phyloP scores from a whole-genome alignment of 768 basidiomycete species.

The Tricholoma saponaceum region DNA sequence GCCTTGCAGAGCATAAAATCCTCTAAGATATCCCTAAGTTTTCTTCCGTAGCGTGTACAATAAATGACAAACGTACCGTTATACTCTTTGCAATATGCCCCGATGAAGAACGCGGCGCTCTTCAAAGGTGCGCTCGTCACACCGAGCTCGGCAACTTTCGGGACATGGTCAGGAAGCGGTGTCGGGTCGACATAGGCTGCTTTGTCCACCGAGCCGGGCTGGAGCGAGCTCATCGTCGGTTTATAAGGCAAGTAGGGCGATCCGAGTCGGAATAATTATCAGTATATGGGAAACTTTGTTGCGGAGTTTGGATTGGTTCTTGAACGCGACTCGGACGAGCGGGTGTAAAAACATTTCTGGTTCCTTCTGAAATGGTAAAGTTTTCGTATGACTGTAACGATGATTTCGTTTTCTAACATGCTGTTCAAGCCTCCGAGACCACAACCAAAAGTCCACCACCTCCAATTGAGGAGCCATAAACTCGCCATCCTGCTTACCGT shows the following conservation, averaged over 20 bases:
- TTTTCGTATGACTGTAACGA: neutral
- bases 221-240: constrained; percentile 49
- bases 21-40: constrained; percentile 19
- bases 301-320: constrained; percentile 23
- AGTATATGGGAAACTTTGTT: constrained; percentile 17
- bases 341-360: neutral
- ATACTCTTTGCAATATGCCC: constrained; percentile 91
- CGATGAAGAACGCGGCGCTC: constrained; percentile 96
- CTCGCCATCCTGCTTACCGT: constrained; percentile 60
- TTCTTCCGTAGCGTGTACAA: neutral
- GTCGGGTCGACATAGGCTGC: constrained; percentile 60
- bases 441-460: constrained; percentile 60
- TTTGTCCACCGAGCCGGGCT: constrained; percentile 41
- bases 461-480: constrained; percentile 73
- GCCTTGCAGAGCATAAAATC: constrained; percentile 90
- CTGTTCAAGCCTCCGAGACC: constrained; percentile 41
- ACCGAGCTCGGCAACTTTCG: constrained; percentile 86
- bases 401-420: neutral
- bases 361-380: constrained; percentile 19
- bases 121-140: constrained; percentile 90
- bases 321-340: constrained; percentile 3
- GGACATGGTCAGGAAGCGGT: constrained; percentile 58
- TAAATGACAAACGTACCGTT: constrained; percentile 67
- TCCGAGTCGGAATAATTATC: constrained; percentile 16
- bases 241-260: constrained; percentile 10